Percentiles rank a stretch among this genome's conserved stretches.
These are phyloP conservation scores for Kondoa subrosea DNA, from an alignment of 768 basidiomycete species.

Conservation along the genomic window DNA sequence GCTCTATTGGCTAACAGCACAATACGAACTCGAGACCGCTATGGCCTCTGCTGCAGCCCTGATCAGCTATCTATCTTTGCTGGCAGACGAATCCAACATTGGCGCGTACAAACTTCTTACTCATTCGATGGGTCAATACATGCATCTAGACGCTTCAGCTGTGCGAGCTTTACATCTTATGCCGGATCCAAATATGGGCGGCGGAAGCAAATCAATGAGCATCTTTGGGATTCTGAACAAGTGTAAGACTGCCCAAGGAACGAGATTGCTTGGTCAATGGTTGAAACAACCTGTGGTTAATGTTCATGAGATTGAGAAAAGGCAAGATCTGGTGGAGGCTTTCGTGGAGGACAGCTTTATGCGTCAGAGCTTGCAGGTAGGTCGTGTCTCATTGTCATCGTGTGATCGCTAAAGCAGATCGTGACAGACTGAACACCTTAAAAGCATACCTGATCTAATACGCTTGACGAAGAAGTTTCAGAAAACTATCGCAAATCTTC, in stretches of 20 bases:
- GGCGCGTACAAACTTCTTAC: constrained; percentile 62
- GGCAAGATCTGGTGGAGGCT: constrained; percentile 72
- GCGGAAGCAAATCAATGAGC: constrained; percentile 58
- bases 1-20: constrained; percentile 40
- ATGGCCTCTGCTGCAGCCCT: constrained; percentile 68
- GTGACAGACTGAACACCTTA: constrained; percentile 63
- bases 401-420: constrained; percentile 6
- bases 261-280: constrained; percentile 73
- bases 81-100: constrained; percentile 59
- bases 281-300: constrained; percentile 91
- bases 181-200: constrained; percentile 29
- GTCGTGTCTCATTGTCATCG: constrained; percentile 11
- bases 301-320: constrained; percentile 69
- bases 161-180: constrained; percentile 65
- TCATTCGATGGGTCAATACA: constrained; percentile 83
- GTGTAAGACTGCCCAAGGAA: constrained; percentile 91
- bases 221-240: constrained; percentile 78
- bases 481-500: constrained; percentile 61
- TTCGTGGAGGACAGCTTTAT: constrained; percentile 63
- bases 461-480: constrained; percentile 83
- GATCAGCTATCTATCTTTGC: constrained; percentile 60
- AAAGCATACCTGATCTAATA: constrained; percentile 82
- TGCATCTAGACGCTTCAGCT: constrained; percentile 91
- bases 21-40: constrained; percentile 57
- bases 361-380: constrained; percentile 56